A percentile compares a stretch with the other conserved stretches of the same genome.
Evolutionary conservation across 2,329 filamentous ascomycete species (phyloP).

Genomic region (Colletotrichum salicis): DNA sequence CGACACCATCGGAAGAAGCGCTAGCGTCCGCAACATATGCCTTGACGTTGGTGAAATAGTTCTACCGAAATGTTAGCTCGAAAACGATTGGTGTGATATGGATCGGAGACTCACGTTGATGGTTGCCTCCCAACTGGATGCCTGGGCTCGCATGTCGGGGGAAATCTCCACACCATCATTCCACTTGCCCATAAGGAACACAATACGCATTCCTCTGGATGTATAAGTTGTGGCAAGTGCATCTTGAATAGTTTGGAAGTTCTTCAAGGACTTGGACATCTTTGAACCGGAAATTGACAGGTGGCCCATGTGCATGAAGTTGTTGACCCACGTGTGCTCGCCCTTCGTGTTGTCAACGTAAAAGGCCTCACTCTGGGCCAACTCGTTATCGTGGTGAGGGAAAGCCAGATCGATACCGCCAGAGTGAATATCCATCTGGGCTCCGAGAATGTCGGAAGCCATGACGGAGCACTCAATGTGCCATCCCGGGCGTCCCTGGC

Average conservation of each 20-base stretch:
- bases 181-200: slow-evolving; percentile 90
- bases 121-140: slow-evolving; percentile 82
- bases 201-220: slow-evolving; percentile 80
- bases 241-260: slow-evolving; percentile 92
- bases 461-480: slow-evolving; percentile 98
- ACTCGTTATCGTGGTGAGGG: slow-evolving; percentile 92
- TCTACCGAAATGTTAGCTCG: slow-evolving; percentile 47
- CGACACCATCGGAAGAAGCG: slow-evolving; percentile 45
- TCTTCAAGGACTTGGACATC: slow-evolving; percentile 96
- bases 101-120: slow-evolving; percentile 64
- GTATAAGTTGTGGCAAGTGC: slow-evolving; percentile 79
- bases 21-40: slow-evolving; percentile 61
- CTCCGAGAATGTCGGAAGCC: slow-evolving; percentile 88
- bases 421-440: slow-evolving; percentile 90
- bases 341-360: slow-evolving; percentile 66
- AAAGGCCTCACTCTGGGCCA: slow-evolving; percentile 91
- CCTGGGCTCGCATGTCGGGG: slow-evolving; percentile 79
- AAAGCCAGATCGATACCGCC: slow-evolving; percentile 92
- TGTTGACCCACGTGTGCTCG: slow-evolving; percentile 87
- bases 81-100: background rate
- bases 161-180: slow-evolving; percentile 93
- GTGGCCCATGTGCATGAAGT: slow-evolving; percentile 96
- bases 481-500: slow-evolving; percentile 89
- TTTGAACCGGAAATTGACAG: slow-evolving; percentile 85
- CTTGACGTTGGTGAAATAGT: slow-evolving; percentile 69